Conservation (phyloP, 441 rosid species). For the Gossypium trilobum region DNA sequence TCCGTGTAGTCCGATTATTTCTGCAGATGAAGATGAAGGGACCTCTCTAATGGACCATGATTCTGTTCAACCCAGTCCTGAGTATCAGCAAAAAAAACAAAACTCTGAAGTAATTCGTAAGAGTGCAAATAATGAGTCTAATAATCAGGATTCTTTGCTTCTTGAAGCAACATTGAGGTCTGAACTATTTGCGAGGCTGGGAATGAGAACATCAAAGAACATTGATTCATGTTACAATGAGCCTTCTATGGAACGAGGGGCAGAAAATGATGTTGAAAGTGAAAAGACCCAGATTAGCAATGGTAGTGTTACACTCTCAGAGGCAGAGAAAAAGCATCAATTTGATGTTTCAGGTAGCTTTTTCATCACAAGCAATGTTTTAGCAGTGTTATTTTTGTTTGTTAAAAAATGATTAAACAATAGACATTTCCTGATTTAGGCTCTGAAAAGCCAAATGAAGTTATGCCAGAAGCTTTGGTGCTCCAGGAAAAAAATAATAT, state of each 20-base stretch:
- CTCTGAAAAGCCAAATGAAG: conserved; percentile 30
- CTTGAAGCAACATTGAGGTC: conserved; percentile 86
- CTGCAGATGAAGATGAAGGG: conserved; percentile 60
- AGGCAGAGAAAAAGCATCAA: conserved; percentile 33
- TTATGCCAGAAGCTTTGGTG: conserved; percentile 27
- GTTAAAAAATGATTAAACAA: conserved; percentile 6
- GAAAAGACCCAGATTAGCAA: conserved; percentile 50
- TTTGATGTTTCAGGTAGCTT: conserved; percentile 44
- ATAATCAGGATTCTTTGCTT: conserved; percentile 41
- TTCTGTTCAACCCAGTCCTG: conserved; percentile 30
- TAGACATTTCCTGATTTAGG: conserved; percentile 29
- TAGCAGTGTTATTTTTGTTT: conserved; percentile 12
- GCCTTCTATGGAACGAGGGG: conserved; percentile 39
- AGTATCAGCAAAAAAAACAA: conserved; percentile 27
- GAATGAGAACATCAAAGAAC: conserved; percentile 40
- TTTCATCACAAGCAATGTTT: neutral
- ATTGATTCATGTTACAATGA: conserved; percentile 29
- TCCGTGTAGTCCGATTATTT: conserved; percentile 41
- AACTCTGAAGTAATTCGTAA: conserved; percentile 27
- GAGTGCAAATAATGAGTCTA: conserved; percentile 12
- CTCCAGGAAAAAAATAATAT: conserved; percentile 17
- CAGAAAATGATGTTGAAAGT: conserved; percentile 50
- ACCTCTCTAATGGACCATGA: conserved; percentile 39
- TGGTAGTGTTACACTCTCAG: conserved; percentile 37
- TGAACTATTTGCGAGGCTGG: conserved; percentile 60